Evolutionary conservation across 345 rosid genomes (phyloP), one percentile per base, ranked within the genome.

Genomic region (Capsella bursapastoris): DNA sequence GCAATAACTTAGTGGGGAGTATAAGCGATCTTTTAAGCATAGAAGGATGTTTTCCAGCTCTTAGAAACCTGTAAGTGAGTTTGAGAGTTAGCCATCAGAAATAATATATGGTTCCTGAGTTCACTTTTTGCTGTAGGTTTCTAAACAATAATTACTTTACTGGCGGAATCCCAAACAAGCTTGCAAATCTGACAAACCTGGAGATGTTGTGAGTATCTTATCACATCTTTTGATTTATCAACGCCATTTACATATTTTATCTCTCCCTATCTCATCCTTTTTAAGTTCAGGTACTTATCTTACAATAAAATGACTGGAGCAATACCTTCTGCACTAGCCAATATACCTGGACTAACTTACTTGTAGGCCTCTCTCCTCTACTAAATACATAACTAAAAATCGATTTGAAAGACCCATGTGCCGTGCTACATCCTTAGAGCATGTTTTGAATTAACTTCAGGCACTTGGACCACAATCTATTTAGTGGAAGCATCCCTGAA

Each of bases 401-500:
- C 64, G 25, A 16, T 72, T 28, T 55, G 57, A 65, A 40, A 47
- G 35, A 62, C 16, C 48, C n/a, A 9, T 64, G 37, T 22, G 7
- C 15, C 32, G 1, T 64, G 11, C 6, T 18, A 18, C 29, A 47
- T 44, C 44, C 38, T 49, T 27, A 57, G 8, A 37, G 3, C 70
- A 44, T 68, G 70, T 43, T 60, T 38, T 31, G 35, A 44, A 68
- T 57, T 25, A 18, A 35, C 59, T 80, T 68, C 86, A 85, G 96
- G 84, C 86, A 90, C 84, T 73, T 90, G 82, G 96, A 93, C 80
- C 89, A 87, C 84, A 89, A 92, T 71, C 91, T 85, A 51, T 89
- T 90, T 71, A 72, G 83, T 5, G 98, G 97, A 53, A 81, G 74
- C 78, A 86, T 92, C 41, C 90, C 95, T 25, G 86, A 85, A 45